Conservation (phyloP, 2,329 filamentous ascomycete species). For the Botrytis hyacinthi region DNA sequence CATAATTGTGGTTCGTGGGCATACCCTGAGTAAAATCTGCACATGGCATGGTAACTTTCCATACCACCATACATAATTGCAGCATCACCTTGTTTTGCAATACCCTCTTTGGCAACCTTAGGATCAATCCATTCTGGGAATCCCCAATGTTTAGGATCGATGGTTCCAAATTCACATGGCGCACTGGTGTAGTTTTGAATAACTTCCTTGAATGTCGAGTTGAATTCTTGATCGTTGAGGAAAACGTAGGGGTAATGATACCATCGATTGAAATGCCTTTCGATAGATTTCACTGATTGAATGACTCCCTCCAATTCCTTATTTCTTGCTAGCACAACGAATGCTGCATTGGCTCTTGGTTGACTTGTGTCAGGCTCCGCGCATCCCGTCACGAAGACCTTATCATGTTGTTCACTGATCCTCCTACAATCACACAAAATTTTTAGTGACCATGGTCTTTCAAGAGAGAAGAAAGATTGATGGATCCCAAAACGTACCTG, state of each 20-base stretch:
- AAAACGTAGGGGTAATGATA: slow-evolving; percentile 99
- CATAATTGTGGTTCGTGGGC: slow-evolving; percentile 36
- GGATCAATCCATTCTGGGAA: slow-evolving; percentile 95
- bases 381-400: slow-evolving; percentile 91
- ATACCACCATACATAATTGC: slow-evolving; percentile 99
- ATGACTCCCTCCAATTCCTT: slow-evolving; percentile 95
- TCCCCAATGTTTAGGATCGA: slow-evolving; percentile 88
- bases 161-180: slow-evolving; percentile 88
- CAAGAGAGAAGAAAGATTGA: neutral
- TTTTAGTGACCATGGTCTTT: slow-evolving; percentile 24
- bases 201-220: slow-evolving; percentile 85
- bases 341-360: slow-evolving; percentile 87
- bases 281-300: slow-evolving; percentile 95
- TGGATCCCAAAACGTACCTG: slow-evolving; percentile 55
- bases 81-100: slow-evolving; percentile 91
- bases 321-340: slow-evolving; percentile 92
- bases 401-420: slow-evolving; percentile 97
- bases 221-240: slow-evolving; percentile 96
- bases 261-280: slow-evolving; percentile 98
- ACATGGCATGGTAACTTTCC: slow-evolving; percentile 99
- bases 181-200: slow-evolving; percentile 88
- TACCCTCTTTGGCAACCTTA: slow-evolving; percentile 91
- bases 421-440: slow-evolving; percentile 55
- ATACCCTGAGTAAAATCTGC: slow-evolving; percentile 96
- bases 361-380: slow-evolving; percentile 73